These are phyloP conservation scores for Fabrea salina DNA, from an alignment of 169 alveolate genomes.

Conservation along the genomic window DNA sequence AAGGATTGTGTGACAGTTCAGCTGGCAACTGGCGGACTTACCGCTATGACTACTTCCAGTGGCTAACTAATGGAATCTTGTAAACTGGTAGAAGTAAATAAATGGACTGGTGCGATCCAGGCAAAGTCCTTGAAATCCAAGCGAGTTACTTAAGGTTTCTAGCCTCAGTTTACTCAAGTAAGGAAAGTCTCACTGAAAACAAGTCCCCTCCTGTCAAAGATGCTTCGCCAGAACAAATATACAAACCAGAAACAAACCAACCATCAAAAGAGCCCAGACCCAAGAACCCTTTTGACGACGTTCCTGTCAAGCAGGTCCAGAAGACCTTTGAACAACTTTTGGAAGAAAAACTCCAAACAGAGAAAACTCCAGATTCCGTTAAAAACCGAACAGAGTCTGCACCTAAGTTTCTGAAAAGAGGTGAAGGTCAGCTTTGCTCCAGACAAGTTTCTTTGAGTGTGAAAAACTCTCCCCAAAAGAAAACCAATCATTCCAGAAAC, in stretches of 20 bases:
- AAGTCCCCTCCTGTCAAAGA: not conserved
- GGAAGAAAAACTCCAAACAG: not conserved
- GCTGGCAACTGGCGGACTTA: constrained; percentile 25
- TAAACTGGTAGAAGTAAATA: no score
- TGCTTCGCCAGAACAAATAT: not conserved
- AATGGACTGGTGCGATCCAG: not conserved
- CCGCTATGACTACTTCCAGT: constrained; percentile 18
- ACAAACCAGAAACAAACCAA: not conserved
- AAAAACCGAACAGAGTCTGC: not conserved
- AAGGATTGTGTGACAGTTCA: not conserved
- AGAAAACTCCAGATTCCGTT: not conserved
- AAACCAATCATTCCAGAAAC: not conserved
- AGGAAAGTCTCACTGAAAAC: not conserved
- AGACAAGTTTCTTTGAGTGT: not conserved
- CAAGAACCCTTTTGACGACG: constrained; percentile 1
- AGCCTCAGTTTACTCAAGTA: constrained; percentile 11
- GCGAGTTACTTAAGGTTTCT: constrained; percentile 13
- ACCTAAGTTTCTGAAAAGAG: constrained; percentile 1
- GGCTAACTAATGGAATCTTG: constrained; percentile 2
- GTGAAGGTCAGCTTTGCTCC: constrained; percentile 12
- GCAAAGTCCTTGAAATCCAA: not conserved
- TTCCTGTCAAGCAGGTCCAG: not conserved
- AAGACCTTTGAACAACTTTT: constrained; percentile 17
- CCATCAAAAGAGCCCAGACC: not conserved
- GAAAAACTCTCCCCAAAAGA: not conserved